Base-by-base conservation (phyloP, 176 grass and related monocot genomes). In the Juncus effusus region DNA sequence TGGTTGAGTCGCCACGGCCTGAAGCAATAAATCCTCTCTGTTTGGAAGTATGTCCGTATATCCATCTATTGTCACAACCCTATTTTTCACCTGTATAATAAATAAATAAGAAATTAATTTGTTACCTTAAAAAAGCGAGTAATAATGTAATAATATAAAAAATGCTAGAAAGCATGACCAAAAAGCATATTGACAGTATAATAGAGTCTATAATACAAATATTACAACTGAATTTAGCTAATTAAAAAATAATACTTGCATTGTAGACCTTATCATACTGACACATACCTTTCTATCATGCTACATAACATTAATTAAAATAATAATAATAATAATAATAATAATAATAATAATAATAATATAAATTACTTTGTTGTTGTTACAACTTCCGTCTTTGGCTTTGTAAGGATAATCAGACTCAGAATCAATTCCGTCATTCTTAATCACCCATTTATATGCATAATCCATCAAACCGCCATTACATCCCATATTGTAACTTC, bases 381-480 rank as follows among this genome's bases (percentile, higher is more conserved):
- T 70, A 55, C 94, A 97, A 7, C 75, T 89, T 35, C 62, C 79
- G 70, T 97, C 80, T 8, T 51, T 55, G 64, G 75, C 56, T 78
- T 80, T 80, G 55, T 63, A 97, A 1, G 94, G 88, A 71, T 97
- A 97, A 62, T 97, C 94, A 13, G 81, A 80, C 67, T 97, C 94
- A 4, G 94, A 79, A 77, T 92, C 85, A 60, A 97, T 80, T 62
- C 93, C 93, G 63, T 87, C 74, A 79, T 97, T 97, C 72, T 92
- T 77, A 77, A 84, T 40, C 38, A 92, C 88, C 61, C 90, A 97
- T 45, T 86, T 86, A 73, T 16, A 97, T 47, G 88, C 78, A 79
- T 97, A 92, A 66, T 89, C 85, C 93, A 97, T 97, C 47, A 97
- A 84, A 13, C 88, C 93, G 74, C 93, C 88, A 28, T 55, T 73